Evolutionary conservation across 371 early-diverging fungal genomes (phyloP).

Genomic region (Rhizomucor miehei): DNA sequence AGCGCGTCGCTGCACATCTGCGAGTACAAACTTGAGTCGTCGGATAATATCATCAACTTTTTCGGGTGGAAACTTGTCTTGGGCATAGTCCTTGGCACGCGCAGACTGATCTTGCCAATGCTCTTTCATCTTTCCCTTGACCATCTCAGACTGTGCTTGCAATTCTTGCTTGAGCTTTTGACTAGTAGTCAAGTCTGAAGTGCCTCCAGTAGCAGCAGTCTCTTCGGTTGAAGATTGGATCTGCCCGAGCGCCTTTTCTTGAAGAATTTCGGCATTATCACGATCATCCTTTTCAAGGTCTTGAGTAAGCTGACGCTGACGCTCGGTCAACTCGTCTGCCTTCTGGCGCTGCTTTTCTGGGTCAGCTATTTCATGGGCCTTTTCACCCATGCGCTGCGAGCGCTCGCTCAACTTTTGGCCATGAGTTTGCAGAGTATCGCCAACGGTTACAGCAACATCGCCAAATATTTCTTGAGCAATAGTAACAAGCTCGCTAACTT

Average conservation of each 20-base stretch:
- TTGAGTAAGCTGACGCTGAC: not conserved
- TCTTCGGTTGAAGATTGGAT: too few species aligned
- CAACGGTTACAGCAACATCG: slow-evolving; percentile 32
- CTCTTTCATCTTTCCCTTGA: not conserved
- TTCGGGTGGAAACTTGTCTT: slow-evolving; percentile 39
- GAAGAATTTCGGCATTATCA: not conserved
- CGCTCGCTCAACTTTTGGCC: slow-evolving; percentile 15
- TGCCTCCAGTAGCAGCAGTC: too few species aligned
- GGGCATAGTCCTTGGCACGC: slow-evolving; percentile 10
- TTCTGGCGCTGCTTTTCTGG: slow-evolving; percentile 4
- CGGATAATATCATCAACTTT: slow-evolving; percentile 37
- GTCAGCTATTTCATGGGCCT: slow-evolving; percentile 15
- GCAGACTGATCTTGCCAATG: slow-evolving; percentile 3
- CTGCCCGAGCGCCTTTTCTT: not conserved
- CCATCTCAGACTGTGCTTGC: slow-evolving; percentile 9
- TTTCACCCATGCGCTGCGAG: slow-evolving; percentile 2
- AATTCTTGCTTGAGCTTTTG: slow-evolving; percentile 11
- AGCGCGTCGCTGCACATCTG: slow-evolving; percentile 45
- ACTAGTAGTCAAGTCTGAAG: not conserved
- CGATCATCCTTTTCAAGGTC: not conserved
- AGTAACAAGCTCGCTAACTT: slow-evolving; percentile 45
- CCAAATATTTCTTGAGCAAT: slow-evolving; percentile 50
- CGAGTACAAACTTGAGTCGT: slow-evolving; percentile 42
- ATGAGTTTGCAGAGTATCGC: slow-evolving; percentile 22
- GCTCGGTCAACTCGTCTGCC: not conserved